phyloP scores from a whole-genome alignment of 2,329 filamentous ascomycete species.

The Sclerotinia minor region DNA sequence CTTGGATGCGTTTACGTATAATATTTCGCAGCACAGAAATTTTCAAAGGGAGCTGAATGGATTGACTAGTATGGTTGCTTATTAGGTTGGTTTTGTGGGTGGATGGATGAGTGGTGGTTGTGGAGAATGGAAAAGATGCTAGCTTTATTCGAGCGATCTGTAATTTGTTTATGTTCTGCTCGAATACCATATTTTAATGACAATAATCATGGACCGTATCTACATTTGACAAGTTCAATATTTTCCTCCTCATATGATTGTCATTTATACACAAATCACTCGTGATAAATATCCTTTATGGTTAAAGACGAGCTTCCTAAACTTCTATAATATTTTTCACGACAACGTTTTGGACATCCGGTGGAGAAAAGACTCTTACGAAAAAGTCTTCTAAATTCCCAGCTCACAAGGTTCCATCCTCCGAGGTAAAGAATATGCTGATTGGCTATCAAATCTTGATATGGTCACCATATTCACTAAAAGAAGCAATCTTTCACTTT shows the following conservation, averaged over 20 bases:
- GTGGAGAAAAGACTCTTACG: too few species aligned
- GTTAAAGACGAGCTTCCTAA: too few species aligned
- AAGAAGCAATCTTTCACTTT: neutral
- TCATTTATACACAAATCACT: neutral
- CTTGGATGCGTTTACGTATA: constrained; percentile 67
- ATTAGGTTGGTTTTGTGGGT: constrained; percentile 45
- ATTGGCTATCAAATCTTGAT: neutral
- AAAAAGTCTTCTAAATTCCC: neutral
- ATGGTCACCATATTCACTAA: neutral
- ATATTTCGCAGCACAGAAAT: constrained; percentile 71
- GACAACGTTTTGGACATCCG: too few species aligned
- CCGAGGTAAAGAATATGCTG: neutral
- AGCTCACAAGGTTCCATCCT: neutral
- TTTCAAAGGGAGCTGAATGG: constrained; percentile 74
- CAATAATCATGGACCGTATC: neutral
- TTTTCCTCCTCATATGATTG: fast-evolving
- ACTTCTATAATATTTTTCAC: too few species aligned
- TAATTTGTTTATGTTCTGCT: neutral
- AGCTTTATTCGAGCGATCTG: neutral
- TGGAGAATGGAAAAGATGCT: neutral
- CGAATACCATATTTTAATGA: neutral
- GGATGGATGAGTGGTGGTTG: neutral
- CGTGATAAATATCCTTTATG: too few species aligned
- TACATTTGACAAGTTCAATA: neutral
- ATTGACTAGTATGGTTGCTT: constrained; percentile 65